These are phyloP conservation scores for Plectranthus barbatus DNA, from an alignment of 257 asterid species.

Conservation along the genomic window DNA sequence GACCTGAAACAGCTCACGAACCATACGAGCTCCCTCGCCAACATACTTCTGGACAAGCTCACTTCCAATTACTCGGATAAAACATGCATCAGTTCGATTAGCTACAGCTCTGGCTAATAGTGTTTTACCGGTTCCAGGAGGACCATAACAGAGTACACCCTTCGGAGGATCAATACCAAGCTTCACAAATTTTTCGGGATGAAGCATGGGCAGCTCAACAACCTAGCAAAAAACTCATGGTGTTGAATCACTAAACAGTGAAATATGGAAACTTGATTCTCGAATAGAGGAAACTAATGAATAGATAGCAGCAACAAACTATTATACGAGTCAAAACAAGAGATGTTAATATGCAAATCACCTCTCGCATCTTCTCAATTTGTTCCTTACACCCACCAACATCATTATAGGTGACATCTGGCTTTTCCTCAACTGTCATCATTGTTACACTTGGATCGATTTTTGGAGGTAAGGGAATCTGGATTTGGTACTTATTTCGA, in stretches of 20 bases:
- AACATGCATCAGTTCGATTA: slow-evolving; percentile 94
- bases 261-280: background rate
- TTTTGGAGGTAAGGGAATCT: slow-evolving; percentile 92
- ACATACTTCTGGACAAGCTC: slow-evolving; percentile 96
- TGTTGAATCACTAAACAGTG: background rate
- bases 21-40: slow-evolving; percentile 99
- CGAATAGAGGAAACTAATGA: background rate
- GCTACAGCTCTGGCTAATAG: slow-evolving; percentile 93
- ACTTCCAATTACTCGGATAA: slow-evolving; percentile 90
- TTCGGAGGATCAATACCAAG: slow-evolving; percentile 96
- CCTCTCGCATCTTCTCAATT: slow-evolving; percentile 97
- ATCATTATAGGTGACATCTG: slow-evolving; percentile 90
- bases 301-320: background rate
- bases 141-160: slow-evolving; percentile 94
- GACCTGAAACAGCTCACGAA: slow-evolving; percentile 97
- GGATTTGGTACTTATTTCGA: slow-evolving; percentile 86
- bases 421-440: slow-evolving; percentile 99
- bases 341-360: slow-evolving; percentile 7
- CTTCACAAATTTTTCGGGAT: slow-evolving; percentile 90
- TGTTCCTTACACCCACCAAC: slow-evolving; percentile 98
- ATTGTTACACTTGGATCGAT: slow-evolving; percentile 96
- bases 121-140: slow-evolving; percentile 98
- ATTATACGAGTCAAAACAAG: background rate
- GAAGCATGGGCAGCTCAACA: slow-evolving; percentile 98
- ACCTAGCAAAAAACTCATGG: slow-evolving; percentile 31